Base-by-base conservation (phyloP, 2,329 filamentous ascomycete species). In the Calonectria leucothoes region DNA sequence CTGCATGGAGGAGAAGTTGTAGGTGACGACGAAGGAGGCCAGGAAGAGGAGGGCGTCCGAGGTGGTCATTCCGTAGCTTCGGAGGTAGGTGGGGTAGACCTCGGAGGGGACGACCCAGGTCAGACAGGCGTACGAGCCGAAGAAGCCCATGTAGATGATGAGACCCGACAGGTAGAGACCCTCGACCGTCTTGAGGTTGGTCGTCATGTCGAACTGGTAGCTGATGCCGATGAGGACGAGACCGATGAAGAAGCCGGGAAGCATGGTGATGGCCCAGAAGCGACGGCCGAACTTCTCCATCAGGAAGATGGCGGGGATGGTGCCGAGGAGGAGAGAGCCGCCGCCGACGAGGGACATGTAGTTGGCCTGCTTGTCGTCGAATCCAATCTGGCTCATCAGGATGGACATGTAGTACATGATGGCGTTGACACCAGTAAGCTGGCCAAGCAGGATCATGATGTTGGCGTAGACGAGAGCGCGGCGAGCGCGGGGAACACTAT, bases 271-370 rank as follows among this genome's bases (percentile, higher is more conserved):
- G 37, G 93, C 93, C 93, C 93, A 94, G 88, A 94, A 94, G 5
- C 93, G 91, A 27, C 93, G 91, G 15, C 93, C 93, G 63, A 92
- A 94, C 3, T 87, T 89, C 80, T 95, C 93, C 93, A 95, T 95
- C 75, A 90, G 90, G 81, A 94, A 88, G 69, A 93, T 91, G 0
- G 92, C 92, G 0, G 92, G 92, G 39, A 94, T 92, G 0, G 92
- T 93, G 27, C 92, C 93, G 20, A 95, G 78, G 0, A 94, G 87
- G 0, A 95, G 87, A 0, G 92, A 85, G 5, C 91, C 93, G 31
- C 93, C 93, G 4, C 93, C 93, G 17, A 95, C 93, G 0, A 94
- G 88, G 0, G 93, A 94, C 93, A 95, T 94, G 87, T 94, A 94
- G 72, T 92, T 93, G 20, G 91, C 84, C 64, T 92, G 83, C 71